Percentiles rank a stretch among this genome's conserved stretches.
These are phyloP conservation scores for Pinus albicaulis DNA, from an alignment of 75 land plant species.

Conservation along the genomic window DNA sequence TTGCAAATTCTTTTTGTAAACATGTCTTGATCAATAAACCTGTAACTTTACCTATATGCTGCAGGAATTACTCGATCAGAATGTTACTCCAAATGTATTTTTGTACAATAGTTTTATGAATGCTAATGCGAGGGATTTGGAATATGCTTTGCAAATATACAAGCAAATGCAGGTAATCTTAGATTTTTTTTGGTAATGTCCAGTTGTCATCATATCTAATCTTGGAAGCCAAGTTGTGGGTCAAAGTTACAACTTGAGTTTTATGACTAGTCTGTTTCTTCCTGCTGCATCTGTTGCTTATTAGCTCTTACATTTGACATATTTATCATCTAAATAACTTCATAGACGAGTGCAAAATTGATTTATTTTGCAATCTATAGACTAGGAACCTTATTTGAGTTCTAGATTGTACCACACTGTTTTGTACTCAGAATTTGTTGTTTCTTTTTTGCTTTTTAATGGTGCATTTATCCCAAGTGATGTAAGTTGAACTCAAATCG, in stretches of 20 bases:
- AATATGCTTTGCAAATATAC: conserved; percentile 53
- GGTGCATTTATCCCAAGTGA: too few relatives aligned
- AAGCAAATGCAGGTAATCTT: conserved; percentile 69
- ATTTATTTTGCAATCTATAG: not conserved
- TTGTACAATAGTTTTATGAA: conserved; percentile 92
- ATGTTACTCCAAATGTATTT: conserved; percentile 53
- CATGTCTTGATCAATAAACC: not conserved
- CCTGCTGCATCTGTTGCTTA: not conserved
- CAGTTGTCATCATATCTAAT: not conserved
- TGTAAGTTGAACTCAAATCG: too few relatives aligned
- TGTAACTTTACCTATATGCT: conserved; percentile 12
- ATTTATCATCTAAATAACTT: not conserved
- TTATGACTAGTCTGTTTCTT: not conserved
- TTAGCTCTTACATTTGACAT: not conserved
- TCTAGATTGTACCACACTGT: not conserved
- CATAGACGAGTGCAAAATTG: not conserved
- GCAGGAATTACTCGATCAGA: conserved; percentile 63
- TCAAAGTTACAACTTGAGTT: not conserved
- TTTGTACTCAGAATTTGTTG: too few relatives aligned
- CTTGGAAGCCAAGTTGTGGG: not conserved
- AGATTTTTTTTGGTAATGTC: not conserved
- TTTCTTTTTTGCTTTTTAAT: too few relatives aligned
- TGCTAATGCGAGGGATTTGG: conserved; percentile 67
- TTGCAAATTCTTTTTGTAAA: not conserved
- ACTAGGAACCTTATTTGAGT: not conserved